Evolutionary conservation across 176 grass and related monocot genomes (phyloP), one percentile per base, ranked within the genome.

Genomic region (Cocos nucifera): DNA sequence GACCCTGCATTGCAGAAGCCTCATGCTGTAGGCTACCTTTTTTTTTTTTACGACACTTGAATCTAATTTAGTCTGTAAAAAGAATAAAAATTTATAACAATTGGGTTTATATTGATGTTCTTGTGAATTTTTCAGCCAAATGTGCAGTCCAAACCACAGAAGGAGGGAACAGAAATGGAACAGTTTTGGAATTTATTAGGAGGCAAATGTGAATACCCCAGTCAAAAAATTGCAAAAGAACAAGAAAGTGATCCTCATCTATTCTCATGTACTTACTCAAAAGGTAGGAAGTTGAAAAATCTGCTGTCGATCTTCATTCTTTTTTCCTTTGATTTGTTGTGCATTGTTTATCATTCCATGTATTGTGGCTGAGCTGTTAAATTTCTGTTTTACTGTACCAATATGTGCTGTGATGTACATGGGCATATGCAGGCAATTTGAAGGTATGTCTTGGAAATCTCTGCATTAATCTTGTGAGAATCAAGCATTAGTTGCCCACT

Each of bases 111-210:
- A 44, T 44, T 44, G 12, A 44, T 44, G 35, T 44, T 44, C 35
- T 44, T 44, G 8, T 21, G 18, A 63, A n/a, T 39, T 79, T 25
- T 78, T 57, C 83, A 97, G 93, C 87, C 93, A 59, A 98, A 98
- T 80, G 50, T 92, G 50, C 93, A 98, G 63, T 85, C 93, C 35
- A 88, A 75, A 88, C 71, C 89, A 65, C 93, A 92, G 61, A 98
- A 87, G 54, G 93, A 98, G 79, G 93, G 93, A 64, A 85, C 87
- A 69, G 93, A 98, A 76, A 88, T 76, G 39, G 93, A 98, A 57
- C 93, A 88, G 35, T 98, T 92, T 78, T 98, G 93, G 93, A 88
- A 78, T 77, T 67, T 86, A 54, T 73, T 98, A 51, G 84, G 93
- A 53, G 79, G 89, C 26, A 98, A 92, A 81, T 88, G 87, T 54